Percentiles rank a stretch among this genome's conserved stretches.
Conservation (phyloP, 208 protist genomes). For the Wallacemonas sp. region DNA sequence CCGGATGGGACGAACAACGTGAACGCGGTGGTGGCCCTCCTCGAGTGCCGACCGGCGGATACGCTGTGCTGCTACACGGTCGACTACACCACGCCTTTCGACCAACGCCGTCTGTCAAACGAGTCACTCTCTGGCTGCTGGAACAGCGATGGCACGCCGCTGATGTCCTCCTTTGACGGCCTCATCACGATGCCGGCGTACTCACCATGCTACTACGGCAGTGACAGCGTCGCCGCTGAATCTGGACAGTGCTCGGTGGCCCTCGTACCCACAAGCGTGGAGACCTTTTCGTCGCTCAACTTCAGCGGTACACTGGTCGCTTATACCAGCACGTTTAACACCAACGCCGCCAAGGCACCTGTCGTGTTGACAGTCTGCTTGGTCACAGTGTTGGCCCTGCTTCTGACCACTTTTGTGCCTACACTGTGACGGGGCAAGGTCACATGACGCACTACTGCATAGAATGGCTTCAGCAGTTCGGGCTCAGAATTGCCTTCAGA, state of each 20-base stretch:
- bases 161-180: background rate
- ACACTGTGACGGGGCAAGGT: too few species aligned
- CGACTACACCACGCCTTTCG: background rate
- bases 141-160: background rate
- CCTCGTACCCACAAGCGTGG: background rate
- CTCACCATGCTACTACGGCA: slow-evolving; percentile 13
- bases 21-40: background rate
- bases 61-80: slow-evolving; percentile 13
- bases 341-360: background rate
- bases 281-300: slow-evolving; percentile 8
- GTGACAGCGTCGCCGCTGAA: background rate
- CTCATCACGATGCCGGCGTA: slow-evolving; percentile 7
- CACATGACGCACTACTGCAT: too few species aligned
- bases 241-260: background rate
- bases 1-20: background rate
- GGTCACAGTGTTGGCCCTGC: background rate
- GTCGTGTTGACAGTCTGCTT: too few species aligned
- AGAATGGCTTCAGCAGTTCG: too few species aligned
- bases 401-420: background rate
- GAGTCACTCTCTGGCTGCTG: background rate
- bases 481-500: too few species aligned
- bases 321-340: background rate
- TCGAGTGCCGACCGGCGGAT: background rate
- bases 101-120: background rate
- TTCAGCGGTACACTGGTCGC: background rate